Evolutionary conservation across 2,329 filamentous ascomycete species (phyloP).

Genomic region (Tricladium varicosporioides): DNA sequence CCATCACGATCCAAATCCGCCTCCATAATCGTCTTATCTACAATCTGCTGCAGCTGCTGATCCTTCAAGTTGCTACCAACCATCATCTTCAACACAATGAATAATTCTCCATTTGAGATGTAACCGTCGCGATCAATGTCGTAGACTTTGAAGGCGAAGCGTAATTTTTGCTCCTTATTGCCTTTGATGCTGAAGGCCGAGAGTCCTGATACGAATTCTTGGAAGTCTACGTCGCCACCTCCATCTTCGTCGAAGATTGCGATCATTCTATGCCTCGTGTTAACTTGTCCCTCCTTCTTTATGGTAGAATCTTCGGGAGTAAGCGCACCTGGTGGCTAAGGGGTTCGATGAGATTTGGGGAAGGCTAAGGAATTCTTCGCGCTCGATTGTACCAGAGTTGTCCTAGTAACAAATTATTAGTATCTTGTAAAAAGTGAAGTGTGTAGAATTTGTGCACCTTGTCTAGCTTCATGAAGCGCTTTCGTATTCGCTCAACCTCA

Average conservation of each 20-base stretch:
- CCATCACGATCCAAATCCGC: constrained; percentile 93
- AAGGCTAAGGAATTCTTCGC: constrained; percentile 94
- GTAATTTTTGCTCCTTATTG: constrained; percentile 98
- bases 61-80: constrained; percentile 99
- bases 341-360: constrained; percentile 98
- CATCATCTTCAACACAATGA: constrained; percentile 99
- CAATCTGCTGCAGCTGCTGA: constrained; percentile 97
- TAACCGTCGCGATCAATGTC: constrained; percentile 98
- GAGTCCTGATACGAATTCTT: constrained; percentile 94
- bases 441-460: constrained; percentile 60
- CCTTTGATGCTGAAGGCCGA: constrained; percentile 96
- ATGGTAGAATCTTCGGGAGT: neutral
- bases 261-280: constrained; percentile 71
- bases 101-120: constrained; percentile 98
- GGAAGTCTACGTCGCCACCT: constrained; percentile 96
- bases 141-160: constrained; percentile 98
- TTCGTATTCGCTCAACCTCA: constrained; percentile 91
- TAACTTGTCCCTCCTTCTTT: neutral
- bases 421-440: neutral
- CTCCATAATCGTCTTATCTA: constrained; percentile 99
- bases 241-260: constrained; percentile 99
- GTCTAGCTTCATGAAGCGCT: constrained; percentile 99
- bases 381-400: constrained; percentile 96
- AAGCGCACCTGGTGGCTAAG: constrained; percentile 76
- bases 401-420: constrained; percentile 58